Evolutionary conservation across 106 monocot genomes (phyloP).

Genomic region (Dendrobium catenatum): DNA sequence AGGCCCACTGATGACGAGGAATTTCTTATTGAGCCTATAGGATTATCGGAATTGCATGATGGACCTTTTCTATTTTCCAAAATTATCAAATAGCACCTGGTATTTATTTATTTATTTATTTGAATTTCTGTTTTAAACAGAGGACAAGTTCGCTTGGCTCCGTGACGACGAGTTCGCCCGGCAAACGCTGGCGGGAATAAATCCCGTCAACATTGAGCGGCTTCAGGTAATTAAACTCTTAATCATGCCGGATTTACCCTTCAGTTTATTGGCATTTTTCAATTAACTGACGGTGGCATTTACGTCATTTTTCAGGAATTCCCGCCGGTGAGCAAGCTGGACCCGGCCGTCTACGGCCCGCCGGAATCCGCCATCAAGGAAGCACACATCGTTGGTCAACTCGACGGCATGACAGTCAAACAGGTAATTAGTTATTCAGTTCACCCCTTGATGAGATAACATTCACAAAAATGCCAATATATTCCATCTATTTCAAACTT

Average conservation of each 20-base stretch:
- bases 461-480: too few relatives aligned
- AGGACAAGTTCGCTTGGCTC: constrained; percentile 97
- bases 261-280: background rate
- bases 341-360: constrained; percentile 69
- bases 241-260: background rate
- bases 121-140: constrained; percentile 20
- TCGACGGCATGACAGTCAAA: constrained; percentile 75
- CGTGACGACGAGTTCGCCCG: constrained; percentile 91
- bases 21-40: too few relatives aligned
- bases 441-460: too few relatives aligned
- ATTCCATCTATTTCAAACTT: too few relatives aligned
- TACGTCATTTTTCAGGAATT: constrained; percentile 42
- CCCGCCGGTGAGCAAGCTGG: constrained; percentile 82
- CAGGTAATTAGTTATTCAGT: constrained; percentile 36
- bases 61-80: too few relatives aligned
- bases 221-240: constrained; percentile 36
- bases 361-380: constrained; percentile 82
- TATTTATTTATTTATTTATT: background rate
- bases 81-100: background rate
- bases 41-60: too few relatives aligned
- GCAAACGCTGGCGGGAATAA: constrained; percentile 79
- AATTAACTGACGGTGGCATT: background rate
- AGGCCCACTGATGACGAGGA: too few relatives aligned
- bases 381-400: constrained; percentile 68
- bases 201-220: constrained; percentile 81